Conservation (phyloP, 148 eudicot species). For the Rhododendron henanense region DNA sequence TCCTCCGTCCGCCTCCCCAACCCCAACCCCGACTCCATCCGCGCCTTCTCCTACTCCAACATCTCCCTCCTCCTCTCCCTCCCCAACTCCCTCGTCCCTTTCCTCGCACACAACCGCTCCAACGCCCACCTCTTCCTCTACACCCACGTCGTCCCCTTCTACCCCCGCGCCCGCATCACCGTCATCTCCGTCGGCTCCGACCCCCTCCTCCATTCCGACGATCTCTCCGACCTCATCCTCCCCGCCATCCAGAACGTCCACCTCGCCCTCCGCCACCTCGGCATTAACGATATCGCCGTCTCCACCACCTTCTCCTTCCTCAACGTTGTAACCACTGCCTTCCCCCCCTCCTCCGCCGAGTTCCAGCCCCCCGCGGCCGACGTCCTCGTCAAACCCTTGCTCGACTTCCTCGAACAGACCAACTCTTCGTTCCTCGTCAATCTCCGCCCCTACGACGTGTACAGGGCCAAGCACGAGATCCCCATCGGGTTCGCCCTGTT, state of each 20-base stretch:
- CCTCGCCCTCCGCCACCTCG: constrained; percentile 38
- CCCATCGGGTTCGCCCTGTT: constrained; percentile 70
- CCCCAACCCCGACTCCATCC: constrained; percentile 44
- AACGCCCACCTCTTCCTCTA: constrained; percentile 52
- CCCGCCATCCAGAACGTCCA: constrained; percentile 64
- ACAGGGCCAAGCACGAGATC: constrained; percentile 33
- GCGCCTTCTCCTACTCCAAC: constrained; percentile 66
- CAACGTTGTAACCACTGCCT: constrained; percentile 35
- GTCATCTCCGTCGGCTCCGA: constrained; percentile 59
- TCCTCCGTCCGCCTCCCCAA: constrained; percentile 48
- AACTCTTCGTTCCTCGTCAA: constrained; percentile 62
- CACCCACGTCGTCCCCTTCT: constrained; percentile 69
- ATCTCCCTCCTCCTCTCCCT: constrained; percentile 66
- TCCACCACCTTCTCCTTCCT: constrained; percentile 69
- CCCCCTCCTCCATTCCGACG: constrained; percentile 17
- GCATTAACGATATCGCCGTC: constrained; percentile 46
- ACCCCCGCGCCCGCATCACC: constrained; percentile 70
- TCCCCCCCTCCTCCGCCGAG: constrained; percentile 80
- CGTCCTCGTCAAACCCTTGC: constrained; percentile 45
- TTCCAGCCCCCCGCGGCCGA: constrained; percentile 40
- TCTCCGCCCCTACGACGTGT: constrained; percentile 55
- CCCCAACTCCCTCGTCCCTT: constrained; percentile 54
- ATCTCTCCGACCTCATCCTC: constrained; percentile 34
- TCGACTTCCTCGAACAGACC: constrained; percentile 51
- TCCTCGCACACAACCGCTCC: constrained; percentile 59